Evolutionary conservation across 1,284 basidiomycete genomes (phyloP).

Genomic region (Marasmius oreades): DNA sequence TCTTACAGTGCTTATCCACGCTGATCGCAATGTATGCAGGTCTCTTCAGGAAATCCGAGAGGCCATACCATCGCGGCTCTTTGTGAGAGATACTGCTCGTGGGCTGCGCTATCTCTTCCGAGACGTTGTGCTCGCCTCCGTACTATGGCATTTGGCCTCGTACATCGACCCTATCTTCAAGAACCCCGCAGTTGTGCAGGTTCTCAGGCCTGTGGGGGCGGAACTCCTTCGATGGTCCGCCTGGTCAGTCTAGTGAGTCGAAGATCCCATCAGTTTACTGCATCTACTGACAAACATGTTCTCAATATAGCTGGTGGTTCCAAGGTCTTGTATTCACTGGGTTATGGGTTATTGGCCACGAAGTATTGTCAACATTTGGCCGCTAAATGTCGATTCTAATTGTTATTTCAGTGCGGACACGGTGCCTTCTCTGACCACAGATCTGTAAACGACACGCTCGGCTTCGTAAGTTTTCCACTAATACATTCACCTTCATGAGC

Average conservation of each 20-base stretch:
- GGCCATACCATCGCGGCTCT: slow-evolving; percentile 48
- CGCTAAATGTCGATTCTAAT: background rate
- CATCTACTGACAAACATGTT: background rate
- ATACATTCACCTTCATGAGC: slow-evolving; percentile 1
- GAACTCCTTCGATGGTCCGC: slow-evolving; percentile 31
- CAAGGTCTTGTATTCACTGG: slow-evolving; percentile 58
- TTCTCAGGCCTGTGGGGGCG: slow-evolving; percentile 32
- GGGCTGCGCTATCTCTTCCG: slow-evolving; percentile 40
- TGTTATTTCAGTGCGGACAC: slow-evolving; percentile 28
- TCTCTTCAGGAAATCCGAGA: slow-evolving; percentile 50
- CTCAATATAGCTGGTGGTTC: slow-evolving; percentile 46
- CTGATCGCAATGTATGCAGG: slow-evolving; percentile 22
- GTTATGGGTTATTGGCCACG: slow-evolving; percentile 63
- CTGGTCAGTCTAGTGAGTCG: slow-evolving; percentile 13
- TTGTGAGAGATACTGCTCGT: slow-evolving; percentile 35
- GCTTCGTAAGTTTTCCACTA: slow-evolving; percentile 34
- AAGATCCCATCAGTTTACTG: background rate
- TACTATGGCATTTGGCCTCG: slow-evolving; percentile 40
- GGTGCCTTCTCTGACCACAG: slow-evolving; percentile 29
- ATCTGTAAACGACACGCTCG: slow-evolving; percentile 33
- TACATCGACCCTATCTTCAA: slow-evolving; percentile 46
- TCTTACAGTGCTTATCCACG: background rate
- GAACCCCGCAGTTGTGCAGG: slow-evolving; percentile 19
- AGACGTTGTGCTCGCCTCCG: slow-evolving; percentile 43
- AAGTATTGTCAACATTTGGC: slow-evolving; percentile 30